Percentiles rank a stretch among this genome's conserved stretches.
Conservation (phyloP, 768 basidiomycete species). For the Rhizopogon roseolus region DNA sequence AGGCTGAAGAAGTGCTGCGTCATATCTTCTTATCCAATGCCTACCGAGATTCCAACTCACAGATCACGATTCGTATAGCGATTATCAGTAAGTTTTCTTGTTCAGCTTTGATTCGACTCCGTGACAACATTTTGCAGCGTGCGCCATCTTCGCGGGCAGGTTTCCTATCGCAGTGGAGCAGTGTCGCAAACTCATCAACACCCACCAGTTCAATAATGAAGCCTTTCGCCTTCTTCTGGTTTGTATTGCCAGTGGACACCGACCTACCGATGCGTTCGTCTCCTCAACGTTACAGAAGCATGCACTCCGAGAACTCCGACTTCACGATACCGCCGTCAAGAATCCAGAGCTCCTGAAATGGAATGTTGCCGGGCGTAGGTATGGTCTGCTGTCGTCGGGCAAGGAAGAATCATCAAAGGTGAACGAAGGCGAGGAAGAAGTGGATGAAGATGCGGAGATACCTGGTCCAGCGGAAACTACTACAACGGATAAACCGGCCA, state of each 20-base stretch:
- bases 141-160: conserved; percentile 56
- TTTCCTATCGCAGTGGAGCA: conserved; percentile 65
- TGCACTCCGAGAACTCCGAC: conserved; percentile 71
- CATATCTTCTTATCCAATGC: conserved; percentile 74
- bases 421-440: conserved; percentile 27
- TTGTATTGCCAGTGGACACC: conserved; percentile 65
- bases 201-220: conserved; percentile 84
- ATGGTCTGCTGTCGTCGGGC: conserved; percentile 40
- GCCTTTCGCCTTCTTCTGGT: conserved; percentile 75
- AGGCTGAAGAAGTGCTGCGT: conserved; percentile 70
- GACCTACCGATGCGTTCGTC: conserved; percentile 72
- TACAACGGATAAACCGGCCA: conserved; percentile 17
- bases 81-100: conserved; percentile 56
- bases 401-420: conserved; percentile 23
- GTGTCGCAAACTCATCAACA: conserved; percentile 67
- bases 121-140: conserved; percentile 44
- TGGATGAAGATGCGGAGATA: conserved; percentile 22
- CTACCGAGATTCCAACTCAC: conserved; percentile 55
- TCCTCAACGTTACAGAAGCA: conserved; percentile 80
- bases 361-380: conserved; percentile 57
- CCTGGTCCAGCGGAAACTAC: conserved; percentile 8
- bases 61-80: conserved; percentile 71
- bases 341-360: conserved; percentile 58
- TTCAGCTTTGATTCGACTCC: neutral
- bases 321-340: conserved; percentile 61